phyloP scores from a whole-genome alignment of 2,329 filamentous ascomycete genomes.

The Onygena corvina region DNA sequence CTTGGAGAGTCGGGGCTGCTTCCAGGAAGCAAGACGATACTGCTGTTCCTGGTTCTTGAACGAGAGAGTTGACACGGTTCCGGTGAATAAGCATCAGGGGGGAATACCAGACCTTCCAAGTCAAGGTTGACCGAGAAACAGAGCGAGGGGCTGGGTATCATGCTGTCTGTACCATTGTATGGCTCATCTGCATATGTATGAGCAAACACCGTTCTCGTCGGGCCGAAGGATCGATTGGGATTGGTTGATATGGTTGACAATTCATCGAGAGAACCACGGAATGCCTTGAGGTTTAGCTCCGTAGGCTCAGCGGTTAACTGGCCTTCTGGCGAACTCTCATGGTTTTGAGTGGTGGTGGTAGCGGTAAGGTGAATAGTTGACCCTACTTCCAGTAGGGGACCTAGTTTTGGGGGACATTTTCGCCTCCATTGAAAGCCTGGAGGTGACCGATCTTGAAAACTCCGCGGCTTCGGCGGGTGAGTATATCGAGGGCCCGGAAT shows the following conservation, averaged over 20 bases:
- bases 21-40: conserved; percentile 21
- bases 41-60: conserved; percentile 21
- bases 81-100: background rate
- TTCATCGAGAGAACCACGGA: background rate
- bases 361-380: background rate
- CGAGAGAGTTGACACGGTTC: conserved; percentile 1
- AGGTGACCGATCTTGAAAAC: conserved; percentile 1
- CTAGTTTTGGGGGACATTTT: background rate
- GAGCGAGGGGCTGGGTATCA: conserved; percentile 11
- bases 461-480: background rate
- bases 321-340: background rate
- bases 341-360: background rate
- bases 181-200: conserved; percentile 2
- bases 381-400: background rate
- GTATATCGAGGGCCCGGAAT: background rate
- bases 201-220: background rate
- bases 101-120: conserved; percentile 1
- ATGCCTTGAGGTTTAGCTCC: background rate
- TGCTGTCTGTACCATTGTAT: conserved; percentile 7
- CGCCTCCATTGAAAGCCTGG: background rate
- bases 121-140: conserved; percentile 10
- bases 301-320: background rate
- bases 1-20: background rate
- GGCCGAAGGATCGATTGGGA: background rate
- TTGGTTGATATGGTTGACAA: background rate